Evolutionary conservation across 495 filamentous ascomycete genomes (phyloP).

Genomic region (Penicillium pulvis): DNA sequence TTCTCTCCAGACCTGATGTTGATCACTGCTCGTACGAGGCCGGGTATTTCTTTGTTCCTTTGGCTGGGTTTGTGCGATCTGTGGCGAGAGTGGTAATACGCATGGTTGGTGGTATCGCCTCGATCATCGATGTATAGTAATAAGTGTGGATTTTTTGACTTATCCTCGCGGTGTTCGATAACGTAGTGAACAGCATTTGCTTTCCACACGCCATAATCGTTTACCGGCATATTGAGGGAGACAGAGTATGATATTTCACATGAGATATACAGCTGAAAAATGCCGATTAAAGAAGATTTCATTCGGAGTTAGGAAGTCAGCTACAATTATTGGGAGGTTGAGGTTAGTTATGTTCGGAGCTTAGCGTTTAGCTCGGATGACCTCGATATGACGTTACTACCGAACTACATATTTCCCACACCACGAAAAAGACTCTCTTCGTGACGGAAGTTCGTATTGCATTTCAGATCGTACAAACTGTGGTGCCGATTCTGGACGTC

Average conservation of each 20-base stretch:
- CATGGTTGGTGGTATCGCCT: not conserved
- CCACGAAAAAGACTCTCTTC: no score
- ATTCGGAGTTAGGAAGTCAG: no score
- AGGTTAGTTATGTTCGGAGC: not conserved
- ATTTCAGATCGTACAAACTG: no score
- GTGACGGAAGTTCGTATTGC: not conserved
- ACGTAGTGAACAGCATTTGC: not conserved
- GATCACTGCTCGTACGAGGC: slow-evolving; percentile 20
- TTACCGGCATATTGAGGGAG: not conserved
- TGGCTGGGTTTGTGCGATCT: not conserved
- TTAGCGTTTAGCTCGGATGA: not conserved
- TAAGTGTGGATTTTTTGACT: not conserved
- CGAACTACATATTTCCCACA: no score
- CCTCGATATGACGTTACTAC: not conserved
- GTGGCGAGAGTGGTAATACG: not conserved
- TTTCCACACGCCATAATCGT: not conserved
- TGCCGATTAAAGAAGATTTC: no score
- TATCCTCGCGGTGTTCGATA: not conserved
- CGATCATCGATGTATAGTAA: not conserved
- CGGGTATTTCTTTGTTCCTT: not conserved
- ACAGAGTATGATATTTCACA: no score
- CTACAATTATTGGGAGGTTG: not conserved
- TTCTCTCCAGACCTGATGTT: slow-evolving; percentile 6
- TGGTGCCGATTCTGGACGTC: no score
- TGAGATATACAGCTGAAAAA: no score